Conservation (phyloP, 1,284 basidiomycete species). For the Ganoderma boninense region DNA sequence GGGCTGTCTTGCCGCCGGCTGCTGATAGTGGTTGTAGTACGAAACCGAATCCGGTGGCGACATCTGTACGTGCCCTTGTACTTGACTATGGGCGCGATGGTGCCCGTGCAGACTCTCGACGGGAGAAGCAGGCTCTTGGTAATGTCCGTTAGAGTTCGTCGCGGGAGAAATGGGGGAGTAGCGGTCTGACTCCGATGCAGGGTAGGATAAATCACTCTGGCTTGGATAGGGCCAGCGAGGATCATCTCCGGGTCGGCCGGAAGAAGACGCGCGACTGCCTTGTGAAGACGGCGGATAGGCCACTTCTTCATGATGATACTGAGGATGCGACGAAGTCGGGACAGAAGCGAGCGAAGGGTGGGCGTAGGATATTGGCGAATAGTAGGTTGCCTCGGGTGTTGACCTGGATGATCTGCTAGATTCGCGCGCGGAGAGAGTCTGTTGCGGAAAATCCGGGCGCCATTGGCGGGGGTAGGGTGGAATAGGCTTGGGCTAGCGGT, state of each 20-base stretch:
- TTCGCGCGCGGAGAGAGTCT: slow-evolving; percentile 15
- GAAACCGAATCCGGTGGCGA: slow-evolving; percentile 13
- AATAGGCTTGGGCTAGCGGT: slow-evolving; percentile 34
- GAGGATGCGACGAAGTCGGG: slow-evolving; percentile 4
- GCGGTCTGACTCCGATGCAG: slow-evolving; percentile 25
- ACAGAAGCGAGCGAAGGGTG: slow-evolving; percentile 22
- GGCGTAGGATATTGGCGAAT: slow-evolving; percentile 23
- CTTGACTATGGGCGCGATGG: slow-evolving; percentile 12
- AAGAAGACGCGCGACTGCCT: slow-evolving; percentile 24
- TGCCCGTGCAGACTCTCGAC: slow-evolving; percentile 20
- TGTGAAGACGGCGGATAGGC: slow-evolving; percentile 28
- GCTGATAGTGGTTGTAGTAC: slow-evolving; percentile 22
- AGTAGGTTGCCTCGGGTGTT: slow-evolving; percentile 35
- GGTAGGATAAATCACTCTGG: slow-evolving; percentile 27
- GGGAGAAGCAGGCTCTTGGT: slow-evolving; percentile 26
- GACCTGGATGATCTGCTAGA: slow-evolving; percentile 34
- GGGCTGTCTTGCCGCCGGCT: slow-evolving; percentile 10
- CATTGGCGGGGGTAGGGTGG: slow-evolving; percentile 28
- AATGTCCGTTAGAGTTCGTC: slow-evolving; percentile 17
- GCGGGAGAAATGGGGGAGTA: slow-evolving; percentile 28
- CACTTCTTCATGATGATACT: slow-evolving; percentile 24
- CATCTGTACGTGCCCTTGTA: slow-evolving; percentile 8
- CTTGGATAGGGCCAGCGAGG: slow-evolving; percentile 28
- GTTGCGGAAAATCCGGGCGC: slow-evolving; percentile 29
- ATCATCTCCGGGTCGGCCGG: slow-evolving; percentile 19